A percentile compares a stretch with the other conserved stretches of the same genome.
Conservation (phyloP, 345 rosid genomes). For the Angophora floribunda region DNA sequence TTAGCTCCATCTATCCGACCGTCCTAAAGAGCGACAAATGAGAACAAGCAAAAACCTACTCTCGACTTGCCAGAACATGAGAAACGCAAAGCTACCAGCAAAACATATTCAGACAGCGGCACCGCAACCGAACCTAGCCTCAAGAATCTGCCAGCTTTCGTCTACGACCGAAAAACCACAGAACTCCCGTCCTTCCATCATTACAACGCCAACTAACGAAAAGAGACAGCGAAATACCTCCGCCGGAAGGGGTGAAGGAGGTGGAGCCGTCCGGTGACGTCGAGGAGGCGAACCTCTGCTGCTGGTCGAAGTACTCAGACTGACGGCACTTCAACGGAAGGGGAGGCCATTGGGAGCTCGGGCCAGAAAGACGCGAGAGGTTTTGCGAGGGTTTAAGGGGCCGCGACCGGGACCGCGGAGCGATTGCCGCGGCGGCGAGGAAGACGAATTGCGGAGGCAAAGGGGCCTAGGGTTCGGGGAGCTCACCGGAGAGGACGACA, state of each 20-base stretch:
- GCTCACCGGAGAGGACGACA: not conserved
- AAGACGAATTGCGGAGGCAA: not conserved
- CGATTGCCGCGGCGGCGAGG: not conserved
- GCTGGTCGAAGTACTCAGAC: constrained; percentile 38
- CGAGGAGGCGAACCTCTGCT: constrained; percentile 11
- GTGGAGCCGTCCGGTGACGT: not conserved
- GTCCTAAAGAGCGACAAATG: not conserved
- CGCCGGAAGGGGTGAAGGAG: not conserved
- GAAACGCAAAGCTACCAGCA: not conserved
- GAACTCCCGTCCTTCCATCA: not conserved
- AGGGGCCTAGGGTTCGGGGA: constrained; percentile 21
- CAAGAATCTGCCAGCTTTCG: not conserved
- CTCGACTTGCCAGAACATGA: not conserved
- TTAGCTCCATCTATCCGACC: not conserved
- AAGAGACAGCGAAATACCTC: not conserved
- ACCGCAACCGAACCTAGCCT: not conserved
- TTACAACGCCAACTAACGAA: not conserved
- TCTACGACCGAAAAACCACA: not conserved
- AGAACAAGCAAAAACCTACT: not conserved
- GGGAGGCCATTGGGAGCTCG: constrained; percentile 3
- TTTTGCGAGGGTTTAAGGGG: constrained; percentile 4
- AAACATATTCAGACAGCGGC: not conserved
- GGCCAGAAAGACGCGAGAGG: constrained; percentile 1
- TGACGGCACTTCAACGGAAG: constrained; percentile 45
- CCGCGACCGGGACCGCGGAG: not conserved